A percentile compares a stretch with the other conserved stretches of the same genome.
Conservation (phyloP, 2,329 filamentous ascomycete species). For the Hypoxylon sp. region DNA sequence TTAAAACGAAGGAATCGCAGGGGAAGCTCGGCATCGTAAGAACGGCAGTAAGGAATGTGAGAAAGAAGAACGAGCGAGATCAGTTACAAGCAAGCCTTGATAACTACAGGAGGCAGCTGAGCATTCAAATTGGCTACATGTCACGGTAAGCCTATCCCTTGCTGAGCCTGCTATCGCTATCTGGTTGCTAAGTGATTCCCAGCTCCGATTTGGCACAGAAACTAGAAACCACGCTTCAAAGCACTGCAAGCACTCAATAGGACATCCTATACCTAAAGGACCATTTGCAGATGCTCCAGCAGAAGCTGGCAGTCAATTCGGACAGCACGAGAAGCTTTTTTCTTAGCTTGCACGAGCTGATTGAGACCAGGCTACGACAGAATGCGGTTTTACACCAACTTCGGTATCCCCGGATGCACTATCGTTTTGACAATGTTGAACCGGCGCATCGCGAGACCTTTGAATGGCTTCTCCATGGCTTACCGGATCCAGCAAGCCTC, state of each 20-base stretch:
- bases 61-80: conserved; percentile 9
- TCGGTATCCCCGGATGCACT: conserved; percentile 12
- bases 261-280: conserved; percentile 12
- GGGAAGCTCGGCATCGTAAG: neutral
- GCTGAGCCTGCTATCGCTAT: neutral
- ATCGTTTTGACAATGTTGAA: conserved; percentile 18
- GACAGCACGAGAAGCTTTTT: neutral
- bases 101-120: conserved; percentile 15
- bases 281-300: conserved; percentile 11
- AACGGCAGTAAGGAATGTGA: conserved; percentile 12
- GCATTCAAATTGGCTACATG: conserved; percentile 15
- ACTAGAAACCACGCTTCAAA: conserved; percentile 6
- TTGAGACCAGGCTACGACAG: neutral
- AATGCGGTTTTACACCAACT: conserved; percentile 5
- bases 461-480: conserved; percentile 17
- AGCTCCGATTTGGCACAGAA: conserved; percentile 12
- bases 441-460: conserved; percentile 20
- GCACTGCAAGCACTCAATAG: conserved; percentile 1
- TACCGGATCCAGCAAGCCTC: neutral
- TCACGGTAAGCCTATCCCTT: conserved; percentile 4
- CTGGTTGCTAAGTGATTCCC: neutral
- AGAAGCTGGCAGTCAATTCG: neutral
- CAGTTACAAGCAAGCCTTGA: conserved; percentile 13
- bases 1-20: conserved; percentile 2
- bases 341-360: neutral